Evolutionary conservation across 495 filamentous ascomycete species (phyloP).

Genomic region (Talaromyces stipitatus): DNA sequence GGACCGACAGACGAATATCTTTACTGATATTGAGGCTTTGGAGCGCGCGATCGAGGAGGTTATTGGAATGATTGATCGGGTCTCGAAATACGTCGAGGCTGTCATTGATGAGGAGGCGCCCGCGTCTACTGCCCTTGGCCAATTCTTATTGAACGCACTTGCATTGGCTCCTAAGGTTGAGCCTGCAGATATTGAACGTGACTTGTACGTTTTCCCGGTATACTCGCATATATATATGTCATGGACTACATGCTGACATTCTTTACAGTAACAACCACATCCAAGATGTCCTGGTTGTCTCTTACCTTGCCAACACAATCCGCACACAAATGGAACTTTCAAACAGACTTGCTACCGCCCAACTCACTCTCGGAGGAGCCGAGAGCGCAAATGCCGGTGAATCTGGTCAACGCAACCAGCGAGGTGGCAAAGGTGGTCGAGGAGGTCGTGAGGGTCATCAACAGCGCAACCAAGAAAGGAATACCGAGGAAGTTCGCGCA

Average conservation of each 20-base stretch:
- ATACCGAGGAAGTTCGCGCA: slow-evolving; percentile 36
- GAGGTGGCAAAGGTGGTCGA: slow-evolving; percentile 44
- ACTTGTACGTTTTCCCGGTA: slow-evolving; percentile 58
- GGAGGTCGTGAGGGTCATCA: slow-evolving; percentile 26
- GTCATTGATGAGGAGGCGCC: slow-evolving; percentile 64
- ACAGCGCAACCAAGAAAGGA: slow-evolving; percentile 29
- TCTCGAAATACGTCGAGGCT: slow-evolving; percentile 78
- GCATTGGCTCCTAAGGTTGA: slow-evolving; percentile 92
- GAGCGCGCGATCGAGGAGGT: slow-evolving; percentile 79
- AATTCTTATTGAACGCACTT: slow-evolving; percentile 87
- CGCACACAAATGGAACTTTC: slow-evolving; percentile 98
- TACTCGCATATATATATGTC: slow-evolving; percentile 3
- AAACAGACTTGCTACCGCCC: slow-evolving; percentile 82
- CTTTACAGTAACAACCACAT: slow-evolving; percentile 84
- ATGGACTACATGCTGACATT: slow-evolving; percentile 45
- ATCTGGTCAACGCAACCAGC: slow-evolving; percentile 21
- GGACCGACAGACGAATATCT: slow-evolving; percentile 59
- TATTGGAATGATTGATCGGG: slow-evolving; percentile 79
- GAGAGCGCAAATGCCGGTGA: slow-evolving; percentile 30
- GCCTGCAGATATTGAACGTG: slow-evolving; percentile 76
- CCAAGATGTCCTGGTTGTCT: slow-evolving; percentile 94
- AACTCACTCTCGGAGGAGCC: slow-evolving; percentile 56
- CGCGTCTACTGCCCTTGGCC: slow-evolving; percentile 78
- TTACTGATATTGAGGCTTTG: slow-evolving; percentile 81
- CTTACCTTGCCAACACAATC: slow-evolving; percentile 96